A percentile compares a stretch with the other conserved stretches of the same genome.
phyloP scores from a whole-genome alignment of 129 eudicot species.

The Lactuca sativa region DNA sequence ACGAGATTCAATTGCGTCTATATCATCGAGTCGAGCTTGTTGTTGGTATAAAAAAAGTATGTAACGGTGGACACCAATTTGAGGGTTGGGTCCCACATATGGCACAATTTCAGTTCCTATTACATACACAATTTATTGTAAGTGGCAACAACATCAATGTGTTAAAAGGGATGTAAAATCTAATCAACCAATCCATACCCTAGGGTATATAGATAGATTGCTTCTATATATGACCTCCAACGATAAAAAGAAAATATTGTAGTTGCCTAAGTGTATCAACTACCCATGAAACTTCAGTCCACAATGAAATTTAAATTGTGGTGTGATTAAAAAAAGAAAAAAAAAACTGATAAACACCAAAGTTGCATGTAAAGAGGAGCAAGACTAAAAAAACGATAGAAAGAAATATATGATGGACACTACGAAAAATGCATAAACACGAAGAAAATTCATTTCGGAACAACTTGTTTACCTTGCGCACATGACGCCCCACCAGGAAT shows the following conservation, averaged over 20 bases:
- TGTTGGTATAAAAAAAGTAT: slow-evolving; percentile 23
- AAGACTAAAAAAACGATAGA: no score
- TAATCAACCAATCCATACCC: background rate
- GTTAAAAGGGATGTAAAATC: background rate
- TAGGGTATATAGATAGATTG: background rate
- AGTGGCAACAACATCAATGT: background rate
- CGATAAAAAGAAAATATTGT: background rate
- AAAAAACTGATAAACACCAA: no score
- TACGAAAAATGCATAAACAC: background rate
- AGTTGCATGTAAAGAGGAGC: no score
- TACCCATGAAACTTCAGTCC: background rate
- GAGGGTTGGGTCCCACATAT: slow-evolving; percentile 18
- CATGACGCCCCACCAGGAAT: slow-evolving; percentile 13
- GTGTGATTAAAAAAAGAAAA: no score
- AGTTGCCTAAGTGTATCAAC: background rate
- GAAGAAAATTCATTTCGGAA: background rate
- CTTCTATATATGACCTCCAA: background rate
- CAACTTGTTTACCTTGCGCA: slow-evolving; percentile 15
- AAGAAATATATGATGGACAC: no score
- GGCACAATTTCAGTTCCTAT: slow-evolving; percentile 23
- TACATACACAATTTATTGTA: background rate
- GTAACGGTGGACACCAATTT: slow-evolving; percentile 20
- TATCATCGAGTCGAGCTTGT: background rate
- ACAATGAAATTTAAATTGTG: no score
- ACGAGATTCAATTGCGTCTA: slow-evolving; percentile 2